Base-by-base conservation (phyloP, 1,284 basidiomycete species). In the Mrakiaceae sp. region DNA sequence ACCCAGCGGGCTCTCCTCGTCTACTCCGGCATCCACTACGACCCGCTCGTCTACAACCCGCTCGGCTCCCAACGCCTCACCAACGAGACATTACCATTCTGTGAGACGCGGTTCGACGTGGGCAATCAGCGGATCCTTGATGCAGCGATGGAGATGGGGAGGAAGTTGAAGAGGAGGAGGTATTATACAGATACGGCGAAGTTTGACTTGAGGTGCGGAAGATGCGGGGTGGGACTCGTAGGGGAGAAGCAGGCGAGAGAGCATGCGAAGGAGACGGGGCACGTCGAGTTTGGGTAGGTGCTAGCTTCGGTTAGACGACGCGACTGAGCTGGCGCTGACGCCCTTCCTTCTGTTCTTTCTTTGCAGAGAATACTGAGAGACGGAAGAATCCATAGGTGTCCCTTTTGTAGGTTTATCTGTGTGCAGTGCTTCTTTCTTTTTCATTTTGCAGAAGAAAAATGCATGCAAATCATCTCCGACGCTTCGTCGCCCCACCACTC, bases 131-230 rank as follows among this genome's bases (percentile, higher is more conserved):
- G 69, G 8, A 71, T 90, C 58, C 74, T 94, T 47, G 70, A 78
- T 6, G 88, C 88, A 1, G 87, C 85, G 2, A 79, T 81, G 70
- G 82, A 84, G 72, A 80, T 97, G 12, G 88, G 89, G 3, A 80
- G 79, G 39, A 81, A 83, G 68, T 77, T 97, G 69, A 80, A 88
- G 51, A 79, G 80, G 40, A 86, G 86, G 76, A 86, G 83, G 71
- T 88, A 89, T 55, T 96, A 83, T 72, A 96, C 93, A 9, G 95
- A 97, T 73, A 93, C 90, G 3, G 78, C 88, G 50, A 93, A 88
- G 6, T 97, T 97, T 74, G 87, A 90, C 74, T 74, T 95, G 60
- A 86, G 85, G 71, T 92, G 89, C 74, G 83, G 90, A 79, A 85
- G 84, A 69, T 71, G 81, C 71, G 10, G 9, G 3, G 67, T 62